These are phyloP conservation scores for Fraxinus excelsior DNA, from an alignment of 257 asterid species.

Conservation along the genomic window DNA sequence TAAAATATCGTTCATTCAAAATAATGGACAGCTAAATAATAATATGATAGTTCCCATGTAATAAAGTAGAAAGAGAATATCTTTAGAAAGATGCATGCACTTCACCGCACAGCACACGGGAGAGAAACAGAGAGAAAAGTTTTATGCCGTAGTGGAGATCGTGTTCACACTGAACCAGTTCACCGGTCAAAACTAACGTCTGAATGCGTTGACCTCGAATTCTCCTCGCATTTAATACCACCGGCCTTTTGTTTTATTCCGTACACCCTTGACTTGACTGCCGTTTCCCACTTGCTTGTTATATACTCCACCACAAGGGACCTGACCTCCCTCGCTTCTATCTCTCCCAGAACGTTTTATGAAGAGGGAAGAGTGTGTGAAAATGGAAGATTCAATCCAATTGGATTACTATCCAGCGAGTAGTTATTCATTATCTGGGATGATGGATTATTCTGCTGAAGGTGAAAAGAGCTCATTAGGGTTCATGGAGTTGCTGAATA, in stretches of 20 bases:
- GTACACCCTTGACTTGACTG: conserved; percentile 42
- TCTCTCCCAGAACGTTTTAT: background rate
- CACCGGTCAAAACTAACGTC: conserved; percentile 73
- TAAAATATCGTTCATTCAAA: too few species aligned
- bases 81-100: conserved; percentile 31
- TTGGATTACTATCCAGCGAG: conserved; percentile 31
- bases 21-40: too few species aligned
- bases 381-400: conserved; percentile 45
- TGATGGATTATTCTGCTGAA: conserved; percentile 23
- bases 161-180: conserved; percentile 72
- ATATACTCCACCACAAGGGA: background rate
- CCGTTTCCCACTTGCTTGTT: conserved; percentile 24
- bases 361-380: conserved; percentile 16
- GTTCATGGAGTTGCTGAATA: conserved; percentile 60
- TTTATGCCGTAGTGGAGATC: conserved; percentile 52
- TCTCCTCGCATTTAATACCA: background rate
- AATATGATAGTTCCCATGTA: too few species aligned
- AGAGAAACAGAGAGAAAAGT: background rate
- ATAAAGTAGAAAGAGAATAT: background rate
- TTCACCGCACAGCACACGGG: background rate
- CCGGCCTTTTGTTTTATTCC: conserved; percentile 3
- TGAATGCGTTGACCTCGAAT: conserved; percentile 31
- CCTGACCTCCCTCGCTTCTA: background rate
- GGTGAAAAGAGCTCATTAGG: conserved; percentile 44
- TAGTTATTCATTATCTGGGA: conserved; percentile 21